Evolutionary conservation across 306 rosid genomes (phyloP), one percentile per base, ranked within the genome.

Genomic region (Senna tora): DNA sequence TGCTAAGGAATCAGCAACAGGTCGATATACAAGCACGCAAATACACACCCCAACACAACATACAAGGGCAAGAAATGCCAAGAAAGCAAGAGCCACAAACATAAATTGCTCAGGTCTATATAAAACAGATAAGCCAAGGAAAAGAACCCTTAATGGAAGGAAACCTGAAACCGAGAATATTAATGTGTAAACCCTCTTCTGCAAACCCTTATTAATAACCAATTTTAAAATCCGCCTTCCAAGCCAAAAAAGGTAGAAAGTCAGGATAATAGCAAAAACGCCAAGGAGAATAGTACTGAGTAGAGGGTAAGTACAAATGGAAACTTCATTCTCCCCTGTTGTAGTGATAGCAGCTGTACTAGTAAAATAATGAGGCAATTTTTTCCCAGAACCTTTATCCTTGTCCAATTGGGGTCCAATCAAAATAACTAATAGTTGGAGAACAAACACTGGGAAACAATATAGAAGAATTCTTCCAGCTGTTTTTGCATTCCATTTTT

Each of bases 201-300:
- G 99, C 91, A 94, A 79, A 74, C 91, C 94, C 92, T 84, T 91
- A 71, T 94, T 94, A 78, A 94, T 94, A 67, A 94, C 99, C 91
- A 87, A 78, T 81, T 91, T 89, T 87, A 94, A 86, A 86, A 94
- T 89, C 88, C 79, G 87, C 80, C 95, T 85, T 79, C 96, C 99
- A 68, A 94, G 95, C 97, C 97, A 94, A 80, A 87, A 89, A 72
- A 91, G 79, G 82, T 94, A 94, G 84, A 79, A 82, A 53, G 91
- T 94, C 76, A 94, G 83, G 80, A 94, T 74, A 69, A 82, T 69
- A 67, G 91, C 90, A 67, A 88, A 94, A 84, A 89, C 62, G 64
- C 96, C 97, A 5, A 86, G 95, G 74, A 94, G 76, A 63, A 94
- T 72, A 66, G 95, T 88, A 74, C 90, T 94, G 84, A 91, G 80